A percentile compares a stretch with the other conserved stretches of the same genome.
Evolutionary conservation across 2,329 filamentous ascomycete species (phyloP).

Genomic region (Fusarium avenaceum): DNA sequence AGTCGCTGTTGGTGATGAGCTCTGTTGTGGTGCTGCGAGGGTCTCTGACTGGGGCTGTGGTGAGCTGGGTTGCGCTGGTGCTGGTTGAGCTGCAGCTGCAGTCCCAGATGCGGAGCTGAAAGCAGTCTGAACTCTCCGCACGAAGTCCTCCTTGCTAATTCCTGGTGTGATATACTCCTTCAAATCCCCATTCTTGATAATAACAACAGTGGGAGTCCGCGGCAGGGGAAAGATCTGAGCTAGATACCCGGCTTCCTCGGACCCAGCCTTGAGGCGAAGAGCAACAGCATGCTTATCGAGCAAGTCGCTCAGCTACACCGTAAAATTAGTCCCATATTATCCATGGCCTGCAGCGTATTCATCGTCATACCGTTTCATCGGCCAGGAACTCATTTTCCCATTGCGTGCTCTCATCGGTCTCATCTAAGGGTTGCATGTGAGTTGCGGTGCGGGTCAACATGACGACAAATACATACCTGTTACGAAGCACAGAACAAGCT

Average conservation of each 20-base stretch:
- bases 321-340: conserved; percentile 24
- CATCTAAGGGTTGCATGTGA: conserved; percentile 48
- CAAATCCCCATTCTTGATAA: conserved; percentile 84
- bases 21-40: conserved; percentile 29
- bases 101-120: conserved; percentile 50
- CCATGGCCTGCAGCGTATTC: conserved; percentile 3
- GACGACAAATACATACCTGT: conserved; percentile 67
- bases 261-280: conserved; percentile 78
- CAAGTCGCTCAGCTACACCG: conserved; percentile 64
- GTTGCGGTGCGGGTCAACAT: conserved; percentile 8
- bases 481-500: conserved; percentile 88
- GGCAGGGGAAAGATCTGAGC: conserved; percentile 86
- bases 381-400: conserved; percentile 81
- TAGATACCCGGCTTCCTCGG: conserved; percentile 84
- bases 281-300: conserved; percentile 75
- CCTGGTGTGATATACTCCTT: conserved; percentile 81
- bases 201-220: conserved; percentile 80
- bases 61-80: conserved; percentile 30
- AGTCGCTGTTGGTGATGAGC: conserved; percentile 35
- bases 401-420: conserved; percentile 73
- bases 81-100: conserved; percentile 29
- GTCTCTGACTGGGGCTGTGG: conserved; percentile 43
- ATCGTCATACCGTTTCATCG: conserved; percentile 65
- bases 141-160: conserved; percentile 74
- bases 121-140: conserved; percentile 57